phyloP scores from a whole-genome alignment of 768 basidiomycete species.

The Naganishia friedmannii region DNA sequence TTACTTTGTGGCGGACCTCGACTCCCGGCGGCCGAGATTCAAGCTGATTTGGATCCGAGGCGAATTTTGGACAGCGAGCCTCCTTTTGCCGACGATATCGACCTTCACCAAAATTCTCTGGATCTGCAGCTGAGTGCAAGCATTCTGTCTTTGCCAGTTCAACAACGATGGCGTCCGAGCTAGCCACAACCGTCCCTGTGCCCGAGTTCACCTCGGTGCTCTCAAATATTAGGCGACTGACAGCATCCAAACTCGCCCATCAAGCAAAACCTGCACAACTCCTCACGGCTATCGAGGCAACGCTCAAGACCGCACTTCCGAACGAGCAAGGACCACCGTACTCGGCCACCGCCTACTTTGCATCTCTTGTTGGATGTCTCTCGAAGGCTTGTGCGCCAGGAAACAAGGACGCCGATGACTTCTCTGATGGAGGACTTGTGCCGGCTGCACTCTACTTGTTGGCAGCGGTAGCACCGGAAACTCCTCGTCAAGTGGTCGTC shows the following conservation, averaged over 20 bases:
- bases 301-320: slow-evolving; percentile 46
- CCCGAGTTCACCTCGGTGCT: slow-evolving; percentile 52
- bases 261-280: slow-evolving; percentile 86
- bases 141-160: not conserved
- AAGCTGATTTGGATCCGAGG: not conserved
- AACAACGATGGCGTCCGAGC: not conserved
- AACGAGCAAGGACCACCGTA: slow-evolving; percentile 67
- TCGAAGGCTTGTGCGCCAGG: slow-evolving; percentile 51
- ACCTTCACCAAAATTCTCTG: too few species aligned
- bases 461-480: slow-evolving; percentile 71
- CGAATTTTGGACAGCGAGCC: slow-evolving; percentile 3
- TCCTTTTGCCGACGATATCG: too few species aligned
- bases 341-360: slow-evolving; percentile 89
- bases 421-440: slow-evolving; percentile 68
- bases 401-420: slow-evolving; percentile 56
- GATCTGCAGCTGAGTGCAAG: too few species aligned
- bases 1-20: too few species aligned
- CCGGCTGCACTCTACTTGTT: slow-evolving; percentile 82
- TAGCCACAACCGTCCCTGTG: not conserved
- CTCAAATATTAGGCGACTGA: slow-evolving; percentile 81
- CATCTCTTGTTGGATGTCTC: slow-evolving; percentile 57
- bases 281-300: slow-evolving; percentile 74
- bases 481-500: slow-evolving; percentile 74
- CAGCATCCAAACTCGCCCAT: slow-evolving; percentile 72
- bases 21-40: not conserved